Evolutionary conservation across 176 grass and related monocot genomes (phyloP).

Genomic region (Guadua angustifolia): DNA sequence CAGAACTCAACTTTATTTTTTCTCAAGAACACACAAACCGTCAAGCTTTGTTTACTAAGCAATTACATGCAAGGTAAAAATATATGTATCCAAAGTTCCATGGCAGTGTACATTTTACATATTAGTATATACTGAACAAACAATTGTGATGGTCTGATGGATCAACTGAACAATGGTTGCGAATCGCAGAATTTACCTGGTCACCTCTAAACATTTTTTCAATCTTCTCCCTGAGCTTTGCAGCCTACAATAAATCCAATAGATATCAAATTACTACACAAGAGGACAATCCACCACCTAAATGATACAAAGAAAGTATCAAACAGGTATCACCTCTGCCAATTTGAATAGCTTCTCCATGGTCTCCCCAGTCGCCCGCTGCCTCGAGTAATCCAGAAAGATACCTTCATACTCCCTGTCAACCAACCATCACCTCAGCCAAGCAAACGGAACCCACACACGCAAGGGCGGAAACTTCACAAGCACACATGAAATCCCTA

Average conservation of each 20-base stretch:
- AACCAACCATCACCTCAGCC: conserved; percentile 33
- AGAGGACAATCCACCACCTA: neutral
- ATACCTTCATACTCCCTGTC: conserved; percentile 75
- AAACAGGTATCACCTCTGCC: conserved; percentile 52
- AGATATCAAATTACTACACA: conserved; percentile 2
- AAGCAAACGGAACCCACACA: neutral
- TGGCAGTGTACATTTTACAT: neutral
- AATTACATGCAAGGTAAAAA: neutral
- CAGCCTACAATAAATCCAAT: conserved; percentile 53
- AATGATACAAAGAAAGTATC: neutral
- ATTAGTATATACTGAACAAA: neutral
- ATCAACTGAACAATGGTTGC: neutral
- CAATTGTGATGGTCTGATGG: neutral
- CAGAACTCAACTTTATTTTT: neutral
- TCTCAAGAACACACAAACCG: neutral
- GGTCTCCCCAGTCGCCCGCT: conserved; percentile 62
- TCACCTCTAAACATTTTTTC: conserved; percentile 87
- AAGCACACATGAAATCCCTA: conserved; percentile 40
- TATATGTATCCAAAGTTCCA: neutral
- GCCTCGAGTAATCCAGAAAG: conserved; percentile 75
- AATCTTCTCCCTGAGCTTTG: conserved; percentile 82
- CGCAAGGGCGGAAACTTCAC: conserved; percentile 20
- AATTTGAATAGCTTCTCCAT: conserved; percentile 86
- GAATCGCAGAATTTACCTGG: conserved; percentile 39
- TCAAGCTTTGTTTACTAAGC: neutral